Evolutionary conservation across 352 stramenopile genomes (phyloP), one percentile per base, ranked within the genome.

Genomic region (Hyaloperonospora arabidopsidis): DNA sequence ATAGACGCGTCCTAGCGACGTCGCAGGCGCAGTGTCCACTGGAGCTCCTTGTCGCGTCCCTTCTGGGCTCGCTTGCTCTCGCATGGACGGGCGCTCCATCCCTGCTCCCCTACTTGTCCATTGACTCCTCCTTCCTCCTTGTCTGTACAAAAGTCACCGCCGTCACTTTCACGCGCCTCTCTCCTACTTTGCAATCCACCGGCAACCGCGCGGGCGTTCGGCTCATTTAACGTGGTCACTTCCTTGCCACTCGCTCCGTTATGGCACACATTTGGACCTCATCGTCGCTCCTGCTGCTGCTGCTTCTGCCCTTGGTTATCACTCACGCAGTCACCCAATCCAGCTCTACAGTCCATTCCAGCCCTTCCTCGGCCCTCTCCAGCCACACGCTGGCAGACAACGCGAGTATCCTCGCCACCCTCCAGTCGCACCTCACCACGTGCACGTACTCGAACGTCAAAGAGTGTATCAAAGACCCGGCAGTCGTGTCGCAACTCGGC

Each of bases 371-470:
- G 17, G 35, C 48, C 21, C 51, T 40, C n/a, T 48, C 53, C 8
- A 25, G 34, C 39, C 35, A 46, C n/a, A 75, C 58, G 5, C 62
- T 79, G 19, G 62, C 68, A 0, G 68, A 77, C 35, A 82, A 79
- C 19, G 54, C 44, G 13, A 76, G 64, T 15, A 44, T 61, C 5
- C 41, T 82, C 17, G 59, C 56, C 17, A 17, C 56, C 15, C 46
- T 77, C 36, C 21, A 59, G n/a, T 40, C 54, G n/a, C 50, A 79
- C 40, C 63, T 84, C 8, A 71, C 68, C 45, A 74, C 63, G 62
- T 87, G 77, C 66, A 82, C 54, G 45, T 87, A 84, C 58, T 83
- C 77, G 18, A 82, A 82, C 25, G 70, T 66, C 40, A 54, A 76
- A 17, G 58, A 79, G 39, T 87, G 77, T 51, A 67, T 86, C 40